Base-by-base conservation (phyloP, 257 asterid genomes). In the Gentiana dahurica region DNA sequence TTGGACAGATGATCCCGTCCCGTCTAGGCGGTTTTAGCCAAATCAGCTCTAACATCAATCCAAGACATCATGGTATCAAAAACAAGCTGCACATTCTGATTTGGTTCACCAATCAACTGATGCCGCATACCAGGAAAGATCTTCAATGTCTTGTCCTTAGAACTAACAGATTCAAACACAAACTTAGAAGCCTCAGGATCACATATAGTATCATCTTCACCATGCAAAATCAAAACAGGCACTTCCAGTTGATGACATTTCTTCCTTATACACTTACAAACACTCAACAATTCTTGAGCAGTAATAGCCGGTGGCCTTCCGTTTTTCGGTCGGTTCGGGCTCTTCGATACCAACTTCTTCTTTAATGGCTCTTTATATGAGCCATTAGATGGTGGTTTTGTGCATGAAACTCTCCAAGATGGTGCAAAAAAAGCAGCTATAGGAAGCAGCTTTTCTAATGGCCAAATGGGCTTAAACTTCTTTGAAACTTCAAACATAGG, bases 101-200 rank as follows among this genome's bases (percentile, higher is more conserved):
- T 79, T 0, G 75, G 66, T 61, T 87, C 96, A 8, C 95, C 95
- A 39, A 80, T 86, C 76, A 77, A 49, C 50, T 76, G 93, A 54
- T 86, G 97, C 88, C 88, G 76, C 87, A 77, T 72, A 12, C 82
- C 97, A 1, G 76, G 71, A n/a, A 73, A 84, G 12, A 89, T 63
- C 84, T 77, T 77, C 79, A 86, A 33, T 1, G 68, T 79, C 79
- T 86, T 86, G 59, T 86, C 96, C 66, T 82, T 76, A 54, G 95
- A 78, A 6, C 57, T 74, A 1, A 77, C 84, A 6, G 64, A 41
- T 59, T 73, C 58, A 52, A 78, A 78, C 67, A 84, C 66, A n/a
- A 44, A 59, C 51, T 43, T 62, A 0, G 88, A 83, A 45, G 91
- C 94, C 5, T 72, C 65, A 8, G 82, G 85, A 52, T 86, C 97